Base-by-base conservation (phyloP, 495 filamentous ascomycete species). In the Hypoxylon cercidicola region DNA sequence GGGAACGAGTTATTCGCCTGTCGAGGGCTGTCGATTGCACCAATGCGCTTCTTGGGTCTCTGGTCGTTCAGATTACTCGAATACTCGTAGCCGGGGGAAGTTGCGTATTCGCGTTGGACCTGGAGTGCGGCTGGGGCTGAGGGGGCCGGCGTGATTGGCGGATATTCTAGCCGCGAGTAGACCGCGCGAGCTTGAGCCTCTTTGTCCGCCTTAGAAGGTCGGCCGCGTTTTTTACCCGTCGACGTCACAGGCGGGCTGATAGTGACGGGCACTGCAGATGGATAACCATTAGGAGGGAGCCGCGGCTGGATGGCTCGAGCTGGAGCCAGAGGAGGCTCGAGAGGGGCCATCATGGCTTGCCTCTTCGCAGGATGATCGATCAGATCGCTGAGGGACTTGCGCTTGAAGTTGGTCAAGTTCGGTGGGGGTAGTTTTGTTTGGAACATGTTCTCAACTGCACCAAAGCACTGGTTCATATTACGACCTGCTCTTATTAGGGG, bases 401-500 rank as follows among this genome's bases (percentile, higher is more conserved):
- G 79, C 72, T 82, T 82, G 53, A 76, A 51, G 37, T 63, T 58
- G n/a, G 71, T 72, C 54, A 77, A 70, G 59, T 70, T 65, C 50
- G 77, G 77, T 39, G 72, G 74, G 20, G 69, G 68, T 46, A 76
- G 68, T 39, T 74, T 75, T 34, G 56, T 64, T 46, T 74, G 74
- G 56, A 79, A 77, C 78, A 82, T 80, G 64, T 57, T 63, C 49
- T 80, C 75, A 32, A 76, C 77, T 23, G 78, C 78, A 43, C 67
- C 66, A 45, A 78, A 47, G 69, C 79, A 81, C 60, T 82, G 79
- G 18, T 73, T 74, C 78, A 82, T 73, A 75, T 78, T 82, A 60
- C 80, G 78, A 30, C 80, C 80, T 82, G 64, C 47, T 67, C 57
- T 50, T 45, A 63, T 69, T 64, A 59, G 62, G 53, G 69, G 69